Evolutionary conservation across 768 basidiomycete genomes (phyloP), one percentile per base, ranked within the genome.

Genomic region (Gymnopilus junonius): DNA sequence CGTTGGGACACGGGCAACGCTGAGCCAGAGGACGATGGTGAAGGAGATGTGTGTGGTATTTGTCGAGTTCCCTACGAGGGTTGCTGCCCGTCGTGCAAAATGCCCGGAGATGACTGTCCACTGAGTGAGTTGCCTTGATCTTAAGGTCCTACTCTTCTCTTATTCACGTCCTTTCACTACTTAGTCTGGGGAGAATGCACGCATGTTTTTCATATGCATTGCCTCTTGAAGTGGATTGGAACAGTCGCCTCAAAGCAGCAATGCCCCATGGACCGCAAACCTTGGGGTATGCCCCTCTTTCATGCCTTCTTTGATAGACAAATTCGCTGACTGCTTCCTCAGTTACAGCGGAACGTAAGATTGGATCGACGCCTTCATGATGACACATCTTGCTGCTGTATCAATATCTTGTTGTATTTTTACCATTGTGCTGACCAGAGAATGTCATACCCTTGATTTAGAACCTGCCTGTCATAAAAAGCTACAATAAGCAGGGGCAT

Each of bases 131-230:
- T 11, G 3, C 20, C 29, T 48, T 8, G 7, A 39, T 32, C 46
- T 58, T 23, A 12, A 34, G 46, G 25, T 12, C 11, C 35, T 39
- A 12, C 40, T 15, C 21, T 29, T 5, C 37, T 20, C 32, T 55
- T 25, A 20, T 39, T 23, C 31, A 40, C 17, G n/a, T 6, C n/a
- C 48, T 55, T 31, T 25, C 8, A 29, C 3, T n/a, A 2, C n/a
- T 60, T 66, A 99, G 97, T 99, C 58, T 99, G 95, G 94, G 97
- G 97, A 34, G 90, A 97, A 77, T 99, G 97, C 72, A 94, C 89
- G 6, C 97, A 99, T 74, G 89, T 97, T 61, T 99, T 99, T 72
- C 97, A 99, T 74, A 95, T 98, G 94, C 97, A 99, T 74, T 99
- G 97, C 77, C 79, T 99, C 12, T 83, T 97, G 66, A 97, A 98